phyloP scores from a whole-genome alignment of 768 basidiomycete species.

The Naganishia friedmannii region DNA sequence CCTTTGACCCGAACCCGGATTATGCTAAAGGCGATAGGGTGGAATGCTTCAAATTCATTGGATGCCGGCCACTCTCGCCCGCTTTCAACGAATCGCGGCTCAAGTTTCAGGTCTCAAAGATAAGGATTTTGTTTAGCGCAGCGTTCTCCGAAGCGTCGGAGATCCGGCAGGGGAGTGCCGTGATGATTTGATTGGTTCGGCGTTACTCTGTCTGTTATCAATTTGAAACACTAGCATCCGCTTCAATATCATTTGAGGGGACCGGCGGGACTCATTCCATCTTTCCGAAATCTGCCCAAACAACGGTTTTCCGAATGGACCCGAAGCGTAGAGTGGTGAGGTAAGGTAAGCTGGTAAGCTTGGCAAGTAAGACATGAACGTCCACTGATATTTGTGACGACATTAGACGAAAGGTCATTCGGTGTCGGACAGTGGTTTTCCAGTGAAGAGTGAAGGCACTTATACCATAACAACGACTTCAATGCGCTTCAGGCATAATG shows the following conservation, averaged over 20 bases:
- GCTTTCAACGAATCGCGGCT: neutral
- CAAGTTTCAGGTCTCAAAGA: conserved; percentile 2
- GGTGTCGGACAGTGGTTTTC: too few species aligned
- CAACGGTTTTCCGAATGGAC: neutral
- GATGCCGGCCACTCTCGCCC: conserved; percentile 20
- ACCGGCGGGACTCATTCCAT: neutral
- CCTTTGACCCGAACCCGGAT: conserved; percentile 6
- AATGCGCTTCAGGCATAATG: too few species aligned
- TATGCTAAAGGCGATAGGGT: neutral
- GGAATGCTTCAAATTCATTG: neutral
- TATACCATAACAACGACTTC: too few species aligned
- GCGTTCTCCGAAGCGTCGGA: neutral
- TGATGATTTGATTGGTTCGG: conserved; percentile 16
- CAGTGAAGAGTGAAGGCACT: too few species aligned
- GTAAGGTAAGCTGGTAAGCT: neutral
- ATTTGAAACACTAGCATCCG: neutral
- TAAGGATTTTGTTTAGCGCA: conserved; percentile 18
- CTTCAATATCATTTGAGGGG: neutral
- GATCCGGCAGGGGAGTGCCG: conserved; percentile 14
- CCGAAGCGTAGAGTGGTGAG: too few species aligned
- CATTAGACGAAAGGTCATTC: too few species aligned
- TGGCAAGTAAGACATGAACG: conserved; percentile 17
- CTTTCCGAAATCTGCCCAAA: neutral
- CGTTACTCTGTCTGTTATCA: neutral
- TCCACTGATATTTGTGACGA: neutral